Evolutionary conservation across 345 rosid species (phyloP), one percentile per base, ranked within the genome.

Genomic region (Iberis pinnata): DNA sequence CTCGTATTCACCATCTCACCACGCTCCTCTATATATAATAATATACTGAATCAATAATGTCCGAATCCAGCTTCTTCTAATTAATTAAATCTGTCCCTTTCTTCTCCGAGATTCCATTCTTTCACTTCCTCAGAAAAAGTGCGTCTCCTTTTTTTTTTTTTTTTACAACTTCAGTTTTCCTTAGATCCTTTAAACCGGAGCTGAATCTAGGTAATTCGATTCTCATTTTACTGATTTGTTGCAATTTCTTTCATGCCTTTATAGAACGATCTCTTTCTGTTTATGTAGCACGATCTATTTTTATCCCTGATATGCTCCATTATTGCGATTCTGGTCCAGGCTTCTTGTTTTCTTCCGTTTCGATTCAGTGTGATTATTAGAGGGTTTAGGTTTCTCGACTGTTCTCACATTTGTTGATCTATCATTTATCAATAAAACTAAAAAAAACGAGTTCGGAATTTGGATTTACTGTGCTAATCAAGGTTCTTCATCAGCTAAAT

Each of bases 141-240:
- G 44, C 53, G 27, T 58, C 70, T 65, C 51, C 44, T n/a, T n/a
- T n/a, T n/a, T n/a, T n/a, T n/a, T n/a, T n/a, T n/a, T n/a, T n/a
- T n/a, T n/a, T n/a, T n/a, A n/a, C n/a, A n/a, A n/a, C n/a, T n/a
- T n/a, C n/a, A n/a, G n/a, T 14, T 41, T 56, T 57, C 16, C 32
- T 22, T 42, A 4, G 45, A 64, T 56, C 57, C 49, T 55, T 54
- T 26, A 64, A 29, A 32, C 10, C 49, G 9, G 18, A 65, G 41
- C 58, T 65, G 53, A 50, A 65, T 57, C 58, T 57, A 58, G 63
- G 70, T 65, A 49, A 25, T 40, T n/a, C 7, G 33, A 43, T 47
- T 65, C 69, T 64, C 57, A 9, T 46, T 53, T 53, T 41, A n/a
- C n/a, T n/a, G n/a, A n/a, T n/a, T n/a, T n/a, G 14, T 41, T 19